Conservation (phyloP, 352 stramenopile genomes). For the Globisporangium rhizosaccharum region DNA sequence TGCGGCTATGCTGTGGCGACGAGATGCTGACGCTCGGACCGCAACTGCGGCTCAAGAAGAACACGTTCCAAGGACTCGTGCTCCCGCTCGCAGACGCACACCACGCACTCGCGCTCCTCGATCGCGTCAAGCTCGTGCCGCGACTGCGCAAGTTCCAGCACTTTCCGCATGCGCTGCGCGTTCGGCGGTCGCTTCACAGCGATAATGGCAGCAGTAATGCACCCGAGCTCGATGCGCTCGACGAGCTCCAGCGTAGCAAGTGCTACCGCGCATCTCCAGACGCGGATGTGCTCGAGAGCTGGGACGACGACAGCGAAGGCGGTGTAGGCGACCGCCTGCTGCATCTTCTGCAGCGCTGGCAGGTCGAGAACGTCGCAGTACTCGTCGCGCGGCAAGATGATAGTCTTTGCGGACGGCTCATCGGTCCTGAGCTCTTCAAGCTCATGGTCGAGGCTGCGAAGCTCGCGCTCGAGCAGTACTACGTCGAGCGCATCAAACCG, state of each 20-base stretch:
- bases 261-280: constrained; percentile 15
- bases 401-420: constrained; percentile 57
- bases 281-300: constrained; percentile 37
- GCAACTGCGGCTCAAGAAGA: constrained; percentile 62
- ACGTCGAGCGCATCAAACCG: constrained; percentile 38
- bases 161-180: constrained; percentile 42
- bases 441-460: constrained; percentile 65
- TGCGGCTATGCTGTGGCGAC: constrained; percentile 11
- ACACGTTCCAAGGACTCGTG: constrained; percentile 63
- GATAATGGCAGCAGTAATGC: not conserved
- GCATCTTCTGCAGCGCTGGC: constrained; percentile 77
- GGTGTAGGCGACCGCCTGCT: constrained; percentile 69
- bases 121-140: constrained; percentile 22
- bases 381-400: constrained; percentile 58
- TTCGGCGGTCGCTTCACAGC: constrained; percentile 13
- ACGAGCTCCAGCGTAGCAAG: constrained; percentile 5
- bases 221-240: not conserved
- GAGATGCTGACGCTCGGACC: constrained; percentile 36
- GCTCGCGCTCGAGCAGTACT: constrained; percentile 69
- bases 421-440: constrained; percentile 63
- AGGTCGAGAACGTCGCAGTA: constrained; percentile 68
- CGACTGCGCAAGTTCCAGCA: constrained; percentile 40
- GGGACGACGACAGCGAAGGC: constrained; percentile 43
- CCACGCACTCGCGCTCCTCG: constrained; percentile 22
- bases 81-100: constrained; percentile 25